phyloP scores from a whole-genome alignment of 2,329 filamentous ascomycete species.

The Cercospora zeina region DNA sequence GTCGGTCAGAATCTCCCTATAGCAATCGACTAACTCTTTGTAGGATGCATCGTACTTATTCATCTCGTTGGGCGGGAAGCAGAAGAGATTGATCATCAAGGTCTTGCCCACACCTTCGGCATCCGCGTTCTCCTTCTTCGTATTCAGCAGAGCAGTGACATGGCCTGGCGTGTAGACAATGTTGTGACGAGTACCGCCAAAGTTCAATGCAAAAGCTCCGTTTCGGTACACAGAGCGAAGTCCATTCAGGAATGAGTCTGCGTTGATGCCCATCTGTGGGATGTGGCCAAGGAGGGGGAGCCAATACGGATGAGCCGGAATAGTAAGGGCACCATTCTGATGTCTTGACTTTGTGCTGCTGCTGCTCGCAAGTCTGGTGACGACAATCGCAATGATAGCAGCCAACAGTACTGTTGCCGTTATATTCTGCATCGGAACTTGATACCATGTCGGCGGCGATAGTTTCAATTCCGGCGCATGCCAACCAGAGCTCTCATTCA shows the following conservation, averaged over 20 bases:
- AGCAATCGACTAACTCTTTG: slow-evolving; percentile 39
- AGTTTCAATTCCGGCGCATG: slow-evolving; percentile 7
- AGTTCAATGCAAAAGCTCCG: slow-evolving; percentile 52
- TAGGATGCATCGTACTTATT: slow-evolving; percentile 42
- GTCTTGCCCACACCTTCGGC: slow-evolving; percentile 33
- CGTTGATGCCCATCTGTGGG: slow-evolving; percentile 51
- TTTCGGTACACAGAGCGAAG: slow-evolving; percentile 44
- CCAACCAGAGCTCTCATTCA: not conserved
- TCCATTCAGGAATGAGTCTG: slow-evolving; percentile 48
- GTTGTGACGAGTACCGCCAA: slow-evolving; percentile 53
- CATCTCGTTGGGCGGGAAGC: slow-evolving; percentile 42
- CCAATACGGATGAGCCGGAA: slow-evolving; percentile 57
- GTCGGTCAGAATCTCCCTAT: slow-evolving; percentile 51
- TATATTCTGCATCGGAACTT: not conserved
- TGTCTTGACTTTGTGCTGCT: slow-evolving; percentile 20
- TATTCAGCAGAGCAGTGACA: slow-evolving; percentile 45
- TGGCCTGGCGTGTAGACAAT: slow-evolving; percentile 54
- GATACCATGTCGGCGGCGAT: slow-evolving; percentile 6
- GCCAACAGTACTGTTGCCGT: slow-evolving; percentile 15
- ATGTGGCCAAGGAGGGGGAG: slow-evolving; percentile 60
- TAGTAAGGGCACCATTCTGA: slow-evolving; percentile 30
- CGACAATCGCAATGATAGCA: slow-evolving; percentile 21
- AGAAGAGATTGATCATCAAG: slow-evolving; percentile 45
- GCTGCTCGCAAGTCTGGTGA: slow-evolving; percentile 31
- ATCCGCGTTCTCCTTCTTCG: slow-evolving; percentile 38